Base-by-base conservation (phyloP, 2,329 filamentous ascomycete species). In the Fusarium torreyae region DNA sequence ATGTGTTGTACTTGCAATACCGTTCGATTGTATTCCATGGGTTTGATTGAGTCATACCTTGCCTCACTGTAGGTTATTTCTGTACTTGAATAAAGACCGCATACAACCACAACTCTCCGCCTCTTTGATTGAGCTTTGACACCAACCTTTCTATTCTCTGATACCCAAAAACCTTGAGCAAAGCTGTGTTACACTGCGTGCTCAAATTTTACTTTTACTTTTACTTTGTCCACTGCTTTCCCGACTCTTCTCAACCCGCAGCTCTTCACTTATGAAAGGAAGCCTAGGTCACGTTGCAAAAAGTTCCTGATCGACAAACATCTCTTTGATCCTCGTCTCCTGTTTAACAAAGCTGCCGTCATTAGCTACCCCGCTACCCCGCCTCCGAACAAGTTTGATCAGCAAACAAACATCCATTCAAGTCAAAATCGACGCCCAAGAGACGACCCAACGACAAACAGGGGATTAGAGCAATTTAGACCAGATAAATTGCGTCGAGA, bases 311-410 rank as follows among this genome's bases (percentile, higher is more conserved):
- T 55, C 38, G 39, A 62, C 42, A 53, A 20, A 26, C 38, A 50
- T 45, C 34, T 45, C 50, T 36, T 28, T 49, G 40, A 50, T 56
- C 42, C 22, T 48, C 24, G 22, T 36, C 48, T 50, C 40, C 28
- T 31, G 20, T 39, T 46, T 28, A 58, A 54, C 63, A 50, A 42
- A 59, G 33, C 63, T 53, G 34, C 68, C 55, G 68, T 70, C 68
- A 70, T 70, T 68, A 74, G 61, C 69, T 77, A 79, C 78, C 78
- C 78, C 78, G 77, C 78, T 80, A 79, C 78, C 78, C 78, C 78
- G 77, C 78, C 77, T 75, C 48, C 40, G 38, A 68, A 52, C 67
- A 55, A 68, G 54, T 55, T 69, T 69, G 66, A 71, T 50, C 63
- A 68, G 57, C 70, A 62, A 72, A 59, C 61, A 66, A 69, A 64